These are phyloP conservation scores for Athelia psychrophila DNA, from an alignment of 1,284 basidiomycete genomes.

Conservation along the genomic window DNA sequence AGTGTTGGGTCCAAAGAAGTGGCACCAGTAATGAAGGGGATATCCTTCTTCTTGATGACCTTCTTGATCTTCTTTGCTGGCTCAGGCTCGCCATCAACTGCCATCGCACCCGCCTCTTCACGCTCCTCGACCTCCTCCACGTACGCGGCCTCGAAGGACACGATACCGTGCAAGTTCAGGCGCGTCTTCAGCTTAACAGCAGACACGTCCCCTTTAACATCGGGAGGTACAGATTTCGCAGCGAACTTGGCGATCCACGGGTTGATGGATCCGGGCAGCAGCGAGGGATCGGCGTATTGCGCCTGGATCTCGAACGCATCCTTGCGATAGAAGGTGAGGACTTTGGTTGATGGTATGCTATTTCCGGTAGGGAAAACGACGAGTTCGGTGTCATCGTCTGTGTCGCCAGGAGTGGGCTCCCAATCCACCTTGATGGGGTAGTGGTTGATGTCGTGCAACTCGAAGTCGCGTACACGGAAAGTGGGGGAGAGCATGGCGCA, in stretches of 20 bases:
- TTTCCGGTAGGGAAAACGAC: slow-evolving; percentile 85
- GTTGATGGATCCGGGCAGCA: slow-evolving; percentile 76
- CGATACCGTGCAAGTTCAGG: slow-evolving; percentile 80
- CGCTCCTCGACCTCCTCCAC: slow-evolving; percentile 82
- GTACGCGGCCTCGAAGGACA: slow-evolving; percentile 85
- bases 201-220: slow-evolving; percentile 68
- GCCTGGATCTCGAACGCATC: slow-evolving; percentile 86
- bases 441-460: slow-evolving; percentile 77
- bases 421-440: slow-evolving; percentile 90
- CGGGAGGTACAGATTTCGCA: slow-evolving; percentile 75
- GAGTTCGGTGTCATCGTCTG: slow-evolving; percentile 87
- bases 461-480: slow-evolving; percentile 94
- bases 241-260: slow-evolving; percentile 81
- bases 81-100: slow-evolving; percentile 45
- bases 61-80: slow-evolving; percentile 89
- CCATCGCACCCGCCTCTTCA: slow-evolving; percentile 75
- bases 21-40: slow-evolving; percentile 66
- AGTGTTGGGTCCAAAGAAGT: slow-evolving; percentile 60
- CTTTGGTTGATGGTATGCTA: slow-evolving; percentile 86
- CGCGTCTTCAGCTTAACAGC: slow-evolving; percentile 89
- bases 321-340: slow-evolving; percentile 91
- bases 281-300: slow-evolving; percentile 66
- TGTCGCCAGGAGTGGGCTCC: slow-evolving; percentile 70
- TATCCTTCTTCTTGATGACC: slow-evolving; percentile 77
- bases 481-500: slow-evolving; percentile 94